Base-by-base conservation (phyloP, 169 alveolate genomes). In the Plasmodium fragile region DNA sequence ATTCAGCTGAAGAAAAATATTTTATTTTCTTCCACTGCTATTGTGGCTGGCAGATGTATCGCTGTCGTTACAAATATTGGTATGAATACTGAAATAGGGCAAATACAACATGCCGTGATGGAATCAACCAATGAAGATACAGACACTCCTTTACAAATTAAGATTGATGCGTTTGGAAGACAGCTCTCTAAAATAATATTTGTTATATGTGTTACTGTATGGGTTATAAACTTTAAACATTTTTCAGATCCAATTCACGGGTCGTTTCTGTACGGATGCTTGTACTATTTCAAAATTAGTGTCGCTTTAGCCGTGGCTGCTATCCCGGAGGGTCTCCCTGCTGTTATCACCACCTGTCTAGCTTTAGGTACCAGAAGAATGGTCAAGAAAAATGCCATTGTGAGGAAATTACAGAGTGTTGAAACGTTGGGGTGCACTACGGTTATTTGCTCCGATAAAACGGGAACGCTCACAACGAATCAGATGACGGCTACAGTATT, bases 301-400 rank as follows among this genome's bases (percentile, higher is more conserved):
- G 99, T 99, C 32, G 99, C 99, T 2, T 96, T 99, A 36, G 99
- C 99, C 10, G 99, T 99, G 34, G 99, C 99, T 41, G 99, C 99
- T 30, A 99, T 99, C 49, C 99, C 99, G 4, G 99, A 99, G 96
- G 99, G 99, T 8, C 97, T 99, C 45, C 99, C 99, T 11, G 99
- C 99, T 1, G 99, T 99, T 45, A 99, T 99, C 81, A 99, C 99
- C 0, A 99, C 99, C 4, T 98, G 99, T 92, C 93, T 99, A 43
- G 99, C 99, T 43, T 96, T 99, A 77, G 99, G 99, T 49, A 98
- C 99, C 11, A 82, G 99, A 59, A 98, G 98, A 84, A 98, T 99
- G 99, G 99, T 99, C 11, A 97, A 98, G 85, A 97, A 98, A 81
- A 98, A 98, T 91, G 99, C 99, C 65, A 99, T 99, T 45, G 99